Base-by-base conservation (phyloP, 441 rosid species). In the Aleurites moluccanus region DNA sequence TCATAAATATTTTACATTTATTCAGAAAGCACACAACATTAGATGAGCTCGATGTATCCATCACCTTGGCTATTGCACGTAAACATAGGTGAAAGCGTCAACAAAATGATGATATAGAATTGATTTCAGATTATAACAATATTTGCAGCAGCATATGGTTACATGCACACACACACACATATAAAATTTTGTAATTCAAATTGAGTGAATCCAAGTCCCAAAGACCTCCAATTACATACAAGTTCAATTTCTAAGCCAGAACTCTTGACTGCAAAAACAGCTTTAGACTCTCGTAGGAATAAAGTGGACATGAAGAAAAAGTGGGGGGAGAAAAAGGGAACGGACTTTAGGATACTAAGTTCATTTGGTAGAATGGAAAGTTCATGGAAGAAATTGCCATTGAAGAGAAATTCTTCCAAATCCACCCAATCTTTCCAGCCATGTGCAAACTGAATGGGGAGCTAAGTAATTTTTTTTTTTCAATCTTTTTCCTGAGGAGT, bases 201-300 rank as follows among this genome's bases (percentile, higher is more conserved):
- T 27, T 67, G 16, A 70, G 7, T 33, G 65, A 23, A 76, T 33
- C 11, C 11, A 10, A 2, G 40, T 67, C 55, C 18, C 68, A 40
- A 69, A 44, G 42, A 38, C 63, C 53, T 33, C 63, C 68, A 40
- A 20, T 50, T 40, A 64, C 56, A 50, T 1, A 59, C 28, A 68
- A 23, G 61, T 23, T 21, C 64, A 67, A 57, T 44, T 57, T 25
- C 40, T 38, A 38, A 35, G 40, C 40, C 40, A 38, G 40, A 38
- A 38, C 40, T 6, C 40, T 38, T 38, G 40, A 38, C 40, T 38
- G 40, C 6, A 38, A 38, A 38, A 72, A 57, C 15, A 56, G 30
- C 5, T 47, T 25, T 38, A 38, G 6, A 23, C 4, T 62, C 27
- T 73, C 53, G 25, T 4, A 23, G 18, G 20, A 25, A 38, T 23